Percentiles rank a stretch among this genome's conserved stretches.
Conservation (phyloP, 2,329 filamentous ascomycete species). For the Corniculantispora saksenae region DNA sequence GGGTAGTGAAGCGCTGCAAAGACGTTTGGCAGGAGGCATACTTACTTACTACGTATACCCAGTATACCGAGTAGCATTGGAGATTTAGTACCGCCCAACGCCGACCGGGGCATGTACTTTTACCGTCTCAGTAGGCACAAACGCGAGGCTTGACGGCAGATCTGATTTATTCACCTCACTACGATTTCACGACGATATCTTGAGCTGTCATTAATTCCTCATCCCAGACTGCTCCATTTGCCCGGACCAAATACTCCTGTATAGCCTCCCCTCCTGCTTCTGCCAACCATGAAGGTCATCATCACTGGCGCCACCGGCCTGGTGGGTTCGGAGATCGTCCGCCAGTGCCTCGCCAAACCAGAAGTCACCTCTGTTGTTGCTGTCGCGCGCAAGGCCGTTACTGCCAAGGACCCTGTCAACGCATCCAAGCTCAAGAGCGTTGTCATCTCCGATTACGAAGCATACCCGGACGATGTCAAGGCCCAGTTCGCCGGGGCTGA, state of each 20-base stretch:
- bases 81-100: not conserved
- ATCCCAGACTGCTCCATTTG: not conserved
- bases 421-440: conserved; percentile 34
- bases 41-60: too few species aligned
- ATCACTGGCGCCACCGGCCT: conserved; percentile 23
- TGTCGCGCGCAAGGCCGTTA: conserved; percentile 34
- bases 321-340: conserved; percentile 37
- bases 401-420: conserved; percentile 25
- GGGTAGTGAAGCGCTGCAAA: not conserved
- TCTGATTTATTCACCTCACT: not conserved
- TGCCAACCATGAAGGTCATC: conserved; percentile 34
- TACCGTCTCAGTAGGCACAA: not conserved
- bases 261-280: too few species aligned
- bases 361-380: conserved; percentile 37
- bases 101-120: not conserved
- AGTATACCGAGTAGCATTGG: not conserved
- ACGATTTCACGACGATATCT: not conserved
- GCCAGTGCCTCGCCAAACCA: conserved; percentile 33
- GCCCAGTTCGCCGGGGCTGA: conserved; percentile 34
- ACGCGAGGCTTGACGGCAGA: not conserved
- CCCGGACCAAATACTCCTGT: not conserved
- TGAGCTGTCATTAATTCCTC: not conserved
- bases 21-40: not conserved
- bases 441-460: conserved; percentile 33
- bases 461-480: conserved; percentile 34